Evolutionary conservation across 441 rosid genomes (phyloP).

Genomic region (Bruguiera hainesii): DNA sequence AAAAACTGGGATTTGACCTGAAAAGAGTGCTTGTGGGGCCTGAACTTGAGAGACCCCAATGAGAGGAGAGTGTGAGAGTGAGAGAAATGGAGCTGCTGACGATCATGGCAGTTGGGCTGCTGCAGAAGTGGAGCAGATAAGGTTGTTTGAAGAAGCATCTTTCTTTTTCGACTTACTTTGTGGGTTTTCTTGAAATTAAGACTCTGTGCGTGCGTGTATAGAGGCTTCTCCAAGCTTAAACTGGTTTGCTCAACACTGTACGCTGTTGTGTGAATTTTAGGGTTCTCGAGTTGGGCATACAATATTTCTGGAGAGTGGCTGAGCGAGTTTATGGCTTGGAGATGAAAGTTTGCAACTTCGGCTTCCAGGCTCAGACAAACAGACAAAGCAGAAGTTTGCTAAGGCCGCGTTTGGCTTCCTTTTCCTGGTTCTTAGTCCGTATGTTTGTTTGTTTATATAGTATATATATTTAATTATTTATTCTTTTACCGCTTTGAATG

Average conservation of each 20-base stretch:
- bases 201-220: too few species aligned
- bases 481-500: too few species aligned
- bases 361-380: too few species aligned
- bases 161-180: conserved; percentile 1
- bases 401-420: conserved; percentile 19
- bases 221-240: conserved; percentile 4
- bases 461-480: too few species aligned
- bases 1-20: conserved; percentile 34
- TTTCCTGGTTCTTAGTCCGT: neutral
- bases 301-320: too few species aligned
- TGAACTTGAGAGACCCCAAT: conserved; percentile 30
- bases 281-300: neutral
- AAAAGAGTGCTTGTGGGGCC: conserved; percentile 34
- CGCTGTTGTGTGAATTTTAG: neutral
- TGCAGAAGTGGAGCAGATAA: conserved; percentile 45
- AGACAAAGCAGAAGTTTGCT: conserved; percentile 13
- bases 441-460: too few species aligned
- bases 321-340: too few species aligned
- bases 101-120: conserved; percentile 13
- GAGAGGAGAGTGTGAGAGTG: conserved; percentile 26
- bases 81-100: conserved; percentile 16
- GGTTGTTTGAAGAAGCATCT: conserved; percentile 53
- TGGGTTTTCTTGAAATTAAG: neutral
- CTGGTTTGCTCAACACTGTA: neutral
- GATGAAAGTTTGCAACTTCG: too few species aligned